Evolutionary conservation across 345 rosid species (phyloP).

Genomic region (Lepidium africanum): DNA sequence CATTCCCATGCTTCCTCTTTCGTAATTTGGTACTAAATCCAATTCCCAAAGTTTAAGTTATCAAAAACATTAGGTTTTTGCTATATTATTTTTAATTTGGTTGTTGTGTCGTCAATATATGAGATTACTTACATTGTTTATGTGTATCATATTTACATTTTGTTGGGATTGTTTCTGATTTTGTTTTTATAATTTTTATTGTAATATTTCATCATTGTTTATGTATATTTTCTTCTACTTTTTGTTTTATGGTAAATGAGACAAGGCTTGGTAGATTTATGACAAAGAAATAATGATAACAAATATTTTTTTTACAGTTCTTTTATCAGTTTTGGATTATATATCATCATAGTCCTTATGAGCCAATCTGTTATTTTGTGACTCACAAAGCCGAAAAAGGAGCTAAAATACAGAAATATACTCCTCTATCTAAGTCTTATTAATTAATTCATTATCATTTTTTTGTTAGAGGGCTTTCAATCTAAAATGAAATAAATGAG

Average conservation of each 20-base stretch:
- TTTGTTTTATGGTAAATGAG: not conserved
- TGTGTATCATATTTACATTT: not conserved
- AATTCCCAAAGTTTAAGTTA: not conserved
- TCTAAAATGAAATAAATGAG: no score
- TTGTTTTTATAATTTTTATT: not conserved
- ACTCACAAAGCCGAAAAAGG: no score
- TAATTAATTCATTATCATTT: no score
- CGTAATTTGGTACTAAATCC: not conserved
- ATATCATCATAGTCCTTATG: no score
- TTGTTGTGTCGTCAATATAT: constrained; percentile 16
- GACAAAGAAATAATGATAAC: not conserved
- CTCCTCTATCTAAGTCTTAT: no score
- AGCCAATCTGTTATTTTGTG: no score
- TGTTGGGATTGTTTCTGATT: constrained; percentile 6
- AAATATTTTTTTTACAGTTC: no score
- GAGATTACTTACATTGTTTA: not conserved
- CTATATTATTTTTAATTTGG: not conserved
- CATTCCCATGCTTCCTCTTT: constrained; percentile 33
- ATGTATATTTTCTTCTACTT: not conserved
- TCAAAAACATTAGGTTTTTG: not conserved
- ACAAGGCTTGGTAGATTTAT: not conserved
- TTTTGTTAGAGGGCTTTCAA: no score
- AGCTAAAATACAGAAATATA: no score
- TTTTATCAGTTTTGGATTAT: no score
- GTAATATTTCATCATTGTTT: not conserved